Evolutionary conservation across 257 asterid species (phyloP).

Genomic region (Nicotiana paniculata): DNA sequence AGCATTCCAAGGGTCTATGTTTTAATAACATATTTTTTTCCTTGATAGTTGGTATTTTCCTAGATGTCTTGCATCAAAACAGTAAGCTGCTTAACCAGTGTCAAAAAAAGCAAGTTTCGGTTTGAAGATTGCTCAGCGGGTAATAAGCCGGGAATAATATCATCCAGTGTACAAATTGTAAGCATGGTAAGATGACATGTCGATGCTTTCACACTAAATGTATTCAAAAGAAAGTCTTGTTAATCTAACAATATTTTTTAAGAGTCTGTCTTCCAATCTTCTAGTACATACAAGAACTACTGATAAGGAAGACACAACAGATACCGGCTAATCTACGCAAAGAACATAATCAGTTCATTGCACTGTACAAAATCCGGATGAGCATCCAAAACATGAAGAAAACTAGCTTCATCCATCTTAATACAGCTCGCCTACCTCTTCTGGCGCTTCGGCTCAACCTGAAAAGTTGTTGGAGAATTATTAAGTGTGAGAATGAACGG

Average conservation of each 20-base stretch:
- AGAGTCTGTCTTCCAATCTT: background rate
- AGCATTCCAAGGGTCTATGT: no score
- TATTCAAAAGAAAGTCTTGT: background rate
- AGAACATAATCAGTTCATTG: slow-evolving; percentile 10
- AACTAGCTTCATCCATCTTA: background rate
- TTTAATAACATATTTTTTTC: no score
- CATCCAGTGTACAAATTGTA: no score
- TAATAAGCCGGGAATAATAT: no score
- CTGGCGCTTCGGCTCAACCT: slow-evolving; percentile 47
- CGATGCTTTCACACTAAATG: background rate
- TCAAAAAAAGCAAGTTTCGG: no score
- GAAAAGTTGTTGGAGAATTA: background rate
- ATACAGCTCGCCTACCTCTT: slow-evolving; percentile 25
- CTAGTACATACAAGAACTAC: slow-evolving; percentile 6
- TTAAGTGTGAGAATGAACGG: background rate
- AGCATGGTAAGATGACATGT: no score
- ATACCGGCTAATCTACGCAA: slow-evolving; percentile 14
- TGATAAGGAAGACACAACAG: background rate
- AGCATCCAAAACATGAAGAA: slow-evolving; percentile 2
- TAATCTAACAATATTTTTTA: background rate
- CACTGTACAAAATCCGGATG: slow-evolving; percentile 22
- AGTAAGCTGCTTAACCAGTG: no score
- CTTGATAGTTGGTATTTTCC: no score
- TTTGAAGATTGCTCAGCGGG: no score
- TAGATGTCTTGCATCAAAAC: no score